Percentiles rank a stretch among this genome's conserved stretches.
These are phyloP conservation scores for Piloderma croceum DNA, from an alignment of 768 basidiomycete genomes.

Conservation along the genomic window DNA sequence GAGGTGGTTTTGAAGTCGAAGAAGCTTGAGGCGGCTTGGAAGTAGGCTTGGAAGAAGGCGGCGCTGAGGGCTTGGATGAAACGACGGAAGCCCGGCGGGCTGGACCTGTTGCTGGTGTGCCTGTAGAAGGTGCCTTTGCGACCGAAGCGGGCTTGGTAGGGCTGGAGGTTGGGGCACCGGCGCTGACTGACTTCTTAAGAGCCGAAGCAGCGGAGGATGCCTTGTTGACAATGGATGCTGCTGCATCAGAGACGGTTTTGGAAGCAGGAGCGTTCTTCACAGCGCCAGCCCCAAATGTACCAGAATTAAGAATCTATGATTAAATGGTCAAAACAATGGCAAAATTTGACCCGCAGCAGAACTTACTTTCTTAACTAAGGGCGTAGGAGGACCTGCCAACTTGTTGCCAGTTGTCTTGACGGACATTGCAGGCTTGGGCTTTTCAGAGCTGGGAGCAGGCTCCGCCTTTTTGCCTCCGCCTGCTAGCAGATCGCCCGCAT, in stretches of 20 bases:
- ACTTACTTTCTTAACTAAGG: slow-evolving; percentile 65
- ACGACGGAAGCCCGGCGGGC: slow-evolving; percentile 27
- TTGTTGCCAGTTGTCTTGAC: slow-evolving; percentile 42
- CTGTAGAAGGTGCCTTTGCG: slow-evolving; percentile 24
- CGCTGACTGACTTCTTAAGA: slow-evolving; percentile 22
- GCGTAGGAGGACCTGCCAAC: slow-evolving; percentile 44
- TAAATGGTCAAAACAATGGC: slow-evolving; percentile 21
- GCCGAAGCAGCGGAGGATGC: slow-evolving; percentile 26
- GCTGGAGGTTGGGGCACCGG: slow-evolving; percentile 23
- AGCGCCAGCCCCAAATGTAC: slow-evolving; percentile 57
- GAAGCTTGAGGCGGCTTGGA: slow-evolving; percentile 33
- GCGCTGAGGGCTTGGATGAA: slow-evolving; percentile 32
- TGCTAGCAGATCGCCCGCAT: no score
- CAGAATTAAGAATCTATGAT: slow-evolving; percentile 55
- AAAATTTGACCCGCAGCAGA: slow-evolving; percentile 14
- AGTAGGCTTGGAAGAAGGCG: slow-evolving; percentile 32
- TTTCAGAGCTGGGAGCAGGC: slow-evolving; percentile 10
- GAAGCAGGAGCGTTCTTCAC: slow-evolving; percentile 39
- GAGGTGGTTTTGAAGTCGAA: slow-evolving; percentile 34
- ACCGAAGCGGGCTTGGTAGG: slow-evolving; percentile 29
- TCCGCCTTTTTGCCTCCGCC: no score
- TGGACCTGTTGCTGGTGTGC: slow-evolving; percentile 21
- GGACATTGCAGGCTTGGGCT: slow-evolving; percentile 31
- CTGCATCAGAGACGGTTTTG: no score
- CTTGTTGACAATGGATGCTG: no score